Evolutionary conservation across 2,329 filamentous ascomycete genomes (phyloP).

Genomic region (Monilinia laxa): DNA sequence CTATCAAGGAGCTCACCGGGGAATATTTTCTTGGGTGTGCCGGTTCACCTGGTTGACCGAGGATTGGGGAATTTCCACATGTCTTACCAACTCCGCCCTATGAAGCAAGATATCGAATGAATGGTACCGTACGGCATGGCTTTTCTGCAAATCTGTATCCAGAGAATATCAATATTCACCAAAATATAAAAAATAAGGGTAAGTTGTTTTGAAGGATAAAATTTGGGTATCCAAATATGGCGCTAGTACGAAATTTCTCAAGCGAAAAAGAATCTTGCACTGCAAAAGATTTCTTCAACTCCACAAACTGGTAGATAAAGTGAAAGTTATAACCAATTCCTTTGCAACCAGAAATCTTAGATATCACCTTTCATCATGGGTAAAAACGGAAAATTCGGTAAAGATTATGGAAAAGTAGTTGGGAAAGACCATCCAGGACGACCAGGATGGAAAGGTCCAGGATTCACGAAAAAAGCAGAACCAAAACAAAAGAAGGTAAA

Average conservation of each 20-base stretch:
- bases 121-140: too few species aligned
- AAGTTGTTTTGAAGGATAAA: background rate
- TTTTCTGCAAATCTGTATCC: background rate
- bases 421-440: conserved; percentile 30
- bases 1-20: conserved; percentile 5
- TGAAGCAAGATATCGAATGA: background rate
- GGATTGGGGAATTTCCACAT: background rate
- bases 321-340: background rate
- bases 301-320: background rate
- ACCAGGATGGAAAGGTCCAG: conserved; percentile 37
- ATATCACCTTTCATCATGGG: conserved; percentile 30
- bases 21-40: background rate
- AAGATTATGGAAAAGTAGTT: conserved; percentile 35
- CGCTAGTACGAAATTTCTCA: conserved; percentile 19
- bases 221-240: background rate
- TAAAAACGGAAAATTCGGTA: conserved; percentile 33
- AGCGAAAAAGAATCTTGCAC: conserved; percentile 17
- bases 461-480: conserved; percentile 33
- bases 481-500: conserved; percentile 22
- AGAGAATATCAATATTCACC: background rate
- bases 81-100: background rate
- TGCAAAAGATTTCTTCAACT: conserved; percentile 18
- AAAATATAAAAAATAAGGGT: background rate
- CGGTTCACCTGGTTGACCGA: background rate
- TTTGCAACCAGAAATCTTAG: background rate